Percentiles rank a stretch among this genome's conserved stretches.
phyloP scores from a whole-genome alignment of 1,139 yeast species.

The Kodamaea plutei region DNA sequence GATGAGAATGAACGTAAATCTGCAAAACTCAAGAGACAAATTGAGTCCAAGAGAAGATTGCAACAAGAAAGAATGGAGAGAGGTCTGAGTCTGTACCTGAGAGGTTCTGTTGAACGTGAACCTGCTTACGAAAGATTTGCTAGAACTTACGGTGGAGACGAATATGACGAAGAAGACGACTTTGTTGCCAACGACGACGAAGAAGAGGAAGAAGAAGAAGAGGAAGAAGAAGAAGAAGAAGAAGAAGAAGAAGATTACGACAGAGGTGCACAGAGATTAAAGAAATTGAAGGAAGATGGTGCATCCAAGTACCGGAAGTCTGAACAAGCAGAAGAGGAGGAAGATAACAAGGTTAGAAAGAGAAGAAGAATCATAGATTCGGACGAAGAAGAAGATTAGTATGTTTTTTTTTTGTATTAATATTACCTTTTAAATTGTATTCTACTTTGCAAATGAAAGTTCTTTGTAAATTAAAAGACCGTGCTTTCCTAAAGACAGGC shows the following conservation, averaged over 20 bases:
- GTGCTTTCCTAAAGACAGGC: too few species aligned
- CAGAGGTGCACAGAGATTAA: conserved; percentile 59
- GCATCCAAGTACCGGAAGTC: conserved; percentile 43
- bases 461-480: too few species aligned
- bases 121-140: conserved; percentile 41
- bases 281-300: conserved; percentile 55
- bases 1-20: conserved; percentile 77
- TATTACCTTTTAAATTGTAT: conserved; percentile 7
- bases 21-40: conserved; percentile 65
- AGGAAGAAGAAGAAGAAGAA: conserved; percentile 47
- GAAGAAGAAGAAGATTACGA: conserved; percentile 59
- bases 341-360: conserved; percentile 38
- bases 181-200: conserved; percentile 43
- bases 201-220: conserved; percentile 43
- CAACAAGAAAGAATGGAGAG: conserved; percentile 43
- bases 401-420: conserved; percentile 2
- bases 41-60: conserved; percentile 49
- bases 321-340: conserved; percentile 22
- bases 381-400: conserved; percentile 53
- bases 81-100: conserved; percentile 22
- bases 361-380: conserved; percentile 55
- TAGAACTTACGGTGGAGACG: conserved; percentile 39
- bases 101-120: conserved; percentile 22
- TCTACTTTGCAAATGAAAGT: background rate
- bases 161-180: conserved; percentile 44